phyloP scores from a whole-genome alignment of 2,329 filamentous ascomycete species.

The Pyrenophora seminiperda region DNA sequence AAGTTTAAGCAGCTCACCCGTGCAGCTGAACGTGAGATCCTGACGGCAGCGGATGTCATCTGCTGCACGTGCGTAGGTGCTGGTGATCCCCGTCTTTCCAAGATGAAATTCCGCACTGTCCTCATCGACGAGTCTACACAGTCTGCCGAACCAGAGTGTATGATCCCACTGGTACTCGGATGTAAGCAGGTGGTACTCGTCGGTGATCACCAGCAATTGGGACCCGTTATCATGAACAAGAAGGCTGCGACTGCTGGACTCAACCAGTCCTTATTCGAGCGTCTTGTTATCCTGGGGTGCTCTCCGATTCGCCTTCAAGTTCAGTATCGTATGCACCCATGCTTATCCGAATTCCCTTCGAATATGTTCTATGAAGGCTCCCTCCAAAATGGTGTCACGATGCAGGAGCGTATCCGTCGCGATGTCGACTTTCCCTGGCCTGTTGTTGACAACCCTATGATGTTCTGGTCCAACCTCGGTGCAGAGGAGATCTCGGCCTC shows the following conservation, averaged over 20 bases:
- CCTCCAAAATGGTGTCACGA: slow-evolving; percentile 93
- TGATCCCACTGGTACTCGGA: slow-evolving; percentile 95
- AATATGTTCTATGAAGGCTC: slow-evolving; percentile 99
- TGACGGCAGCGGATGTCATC: slow-evolving; percentile 94
- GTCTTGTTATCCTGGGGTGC: slow-evolving; percentile 87
- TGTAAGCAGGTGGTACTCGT: slow-evolving; percentile 99
- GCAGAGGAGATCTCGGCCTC: slow-evolving; percentile 98
- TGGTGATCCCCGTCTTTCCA: slow-evolving; percentile 90
- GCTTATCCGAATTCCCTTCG: slow-evolving; percentile 93
- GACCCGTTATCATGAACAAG: slow-evolving; percentile 99
- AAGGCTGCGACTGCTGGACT: slow-evolving; percentile 97
- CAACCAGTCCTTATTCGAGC: slow-evolving; percentile 98
- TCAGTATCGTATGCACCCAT: slow-evolving; percentile 99
- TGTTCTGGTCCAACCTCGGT: slow-evolving; percentile 99
- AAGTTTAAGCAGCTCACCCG: slow-evolving; percentile 96
- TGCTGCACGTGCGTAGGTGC: slow-evolving; percentile 99
- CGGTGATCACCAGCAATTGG: slow-evolving; percentile 96
- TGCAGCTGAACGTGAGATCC: slow-evolving; percentile 90
- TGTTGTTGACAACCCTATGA: slow-evolving; percentile 92
- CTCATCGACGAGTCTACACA: slow-evolving; percentile 98
- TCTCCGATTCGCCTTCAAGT: slow-evolving; percentile 92
- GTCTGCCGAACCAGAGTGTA: slow-evolving; percentile 96
- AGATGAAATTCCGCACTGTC: slow-evolving; percentile 98
- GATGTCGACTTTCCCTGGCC: slow-evolving; percentile 99
- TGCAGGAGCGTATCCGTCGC: slow-evolving; percentile 81